phyloP scores from a whole-genome alignment of 1,139 yeast genomes.

The Zygosaccharomyces sapae region DNA sequence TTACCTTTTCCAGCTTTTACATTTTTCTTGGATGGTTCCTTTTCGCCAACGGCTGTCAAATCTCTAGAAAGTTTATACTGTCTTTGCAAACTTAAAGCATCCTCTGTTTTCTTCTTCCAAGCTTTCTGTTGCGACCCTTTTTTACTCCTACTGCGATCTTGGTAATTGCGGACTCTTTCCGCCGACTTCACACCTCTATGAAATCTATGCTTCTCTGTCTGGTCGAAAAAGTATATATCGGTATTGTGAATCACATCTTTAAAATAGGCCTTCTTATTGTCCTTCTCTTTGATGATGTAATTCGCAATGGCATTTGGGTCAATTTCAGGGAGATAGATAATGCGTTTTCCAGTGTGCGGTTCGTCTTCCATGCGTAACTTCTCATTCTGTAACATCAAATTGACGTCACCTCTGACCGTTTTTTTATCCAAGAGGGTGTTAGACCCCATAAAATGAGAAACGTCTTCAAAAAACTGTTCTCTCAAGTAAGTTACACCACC shows the following conservation, averaged over 20 bases:
- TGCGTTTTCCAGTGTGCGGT: conserved; percentile 21
- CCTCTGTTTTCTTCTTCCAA: conserved; percentile 1
- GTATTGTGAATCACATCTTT: conserved; percentile 31
- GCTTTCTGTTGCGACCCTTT: conserved; percentile 7
- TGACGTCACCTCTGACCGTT: conserved; percentile 33
- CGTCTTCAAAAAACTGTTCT: conserved; percentile 32
- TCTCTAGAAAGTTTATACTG: conserved; percentile 4
- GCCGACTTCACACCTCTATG: conserved; percentile 32
- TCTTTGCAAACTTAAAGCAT: conserved; percentile 4
- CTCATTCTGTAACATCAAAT: conserved; percentile 23
- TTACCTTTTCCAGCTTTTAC: background rate
- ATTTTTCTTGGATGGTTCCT: background rate
- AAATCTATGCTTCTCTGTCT: conserved; percentile 31
- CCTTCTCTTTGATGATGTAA: conserved; percentile 27
- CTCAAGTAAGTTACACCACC: conserved; percentile 33
- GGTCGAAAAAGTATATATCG: conserved; percentile 36
- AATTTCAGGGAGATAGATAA: conserved; percentile 28
- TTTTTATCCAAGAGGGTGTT: conserved; percentile 34
- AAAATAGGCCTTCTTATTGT: conserved; percentile 25
- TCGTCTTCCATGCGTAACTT: conserved; percentile 25
- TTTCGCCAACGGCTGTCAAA: background rate
- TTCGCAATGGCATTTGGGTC: conserved; percentile 19
- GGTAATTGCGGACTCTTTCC: conserved; percentile 33
- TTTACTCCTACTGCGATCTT: conserved; percentile 16
- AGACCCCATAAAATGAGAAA: conserved; percentile 31